Conservation (phyloP, 257 asterid species). For the Penstemon davidsonii region DNA sequence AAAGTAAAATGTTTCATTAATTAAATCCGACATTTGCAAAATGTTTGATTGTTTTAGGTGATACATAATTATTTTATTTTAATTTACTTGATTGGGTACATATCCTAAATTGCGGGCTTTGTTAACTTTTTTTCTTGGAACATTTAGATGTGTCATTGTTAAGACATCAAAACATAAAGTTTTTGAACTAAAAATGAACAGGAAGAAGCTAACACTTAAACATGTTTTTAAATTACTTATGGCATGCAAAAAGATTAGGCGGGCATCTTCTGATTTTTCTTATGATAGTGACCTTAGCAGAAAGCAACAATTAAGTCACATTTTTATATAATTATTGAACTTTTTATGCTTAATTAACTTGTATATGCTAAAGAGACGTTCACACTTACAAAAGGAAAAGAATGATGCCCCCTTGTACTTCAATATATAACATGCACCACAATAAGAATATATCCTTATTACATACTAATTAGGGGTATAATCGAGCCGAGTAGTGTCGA, state of each 20-base stretch:
- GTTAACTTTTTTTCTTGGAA: not conserved
- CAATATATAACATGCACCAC: not conserved
- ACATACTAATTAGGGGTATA: not conserved
- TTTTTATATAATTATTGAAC: slow-evolving; percentile 29
- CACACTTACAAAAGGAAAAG: slow-evolving; percentile 45
- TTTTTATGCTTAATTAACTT: slow-evolving; percentile 20
- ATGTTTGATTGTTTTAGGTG: too few species aligned
- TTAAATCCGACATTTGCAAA: too few species aligned
- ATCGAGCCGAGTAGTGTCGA: too few species aligned
- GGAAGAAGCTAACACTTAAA: slow-evolving; percentile 26
- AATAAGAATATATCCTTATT: slow-evolving; percentile 33
- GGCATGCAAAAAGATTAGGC: slow-evolving; percentile 38
- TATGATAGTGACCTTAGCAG: slow-evolving; percentile 38
- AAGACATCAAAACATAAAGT: slow-evolving; percentile 30
- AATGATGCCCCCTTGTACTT: slow-evolving; percentile 33
- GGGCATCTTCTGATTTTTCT: slow-evolving; percentile 48
- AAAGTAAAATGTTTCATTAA: too few species aligned
- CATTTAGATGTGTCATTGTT: not conserved
- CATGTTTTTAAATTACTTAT: slow-evolving; percentile 20
- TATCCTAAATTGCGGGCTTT: too few species aligned
- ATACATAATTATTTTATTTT: too few species aligned
- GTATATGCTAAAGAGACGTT: slow-evolving; percentile 46
- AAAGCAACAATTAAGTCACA: slow-evolving; percentile 44
- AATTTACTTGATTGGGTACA: too few species aligned
- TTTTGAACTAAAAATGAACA: slow-evolving; percentile 18